Percentiles rank a stretch among this genome's conserved stretches.
Conservation (phyloP, 805 yeast genomes). For the Clavispora vitiphila region DNA sequence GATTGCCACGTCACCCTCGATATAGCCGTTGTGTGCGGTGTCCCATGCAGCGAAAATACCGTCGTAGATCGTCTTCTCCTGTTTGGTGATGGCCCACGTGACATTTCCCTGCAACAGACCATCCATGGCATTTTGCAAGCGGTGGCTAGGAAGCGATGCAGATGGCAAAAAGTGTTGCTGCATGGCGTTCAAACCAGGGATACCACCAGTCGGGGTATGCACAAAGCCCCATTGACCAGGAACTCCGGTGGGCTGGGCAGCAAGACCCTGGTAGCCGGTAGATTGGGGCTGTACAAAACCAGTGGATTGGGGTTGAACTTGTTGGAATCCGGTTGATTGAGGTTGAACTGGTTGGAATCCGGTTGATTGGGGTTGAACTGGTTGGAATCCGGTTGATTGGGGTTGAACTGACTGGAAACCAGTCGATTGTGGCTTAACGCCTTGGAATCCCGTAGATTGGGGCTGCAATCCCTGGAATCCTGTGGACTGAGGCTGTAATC, state of each 20-base stretch:
- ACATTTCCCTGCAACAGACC: slow-evolving; percentile 47
- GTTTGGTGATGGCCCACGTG: slow-evolving; percentile 79
- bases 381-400: slow-evolving; percentile 10
- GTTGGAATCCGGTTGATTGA: slow-evolving; percentile 24
- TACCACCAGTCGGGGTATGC: slow-evolving; percentile 61
- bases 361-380: slow-evolving; percentile 22
- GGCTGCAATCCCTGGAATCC: neutral
- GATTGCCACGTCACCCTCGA: slow-evolving; percentile 80
- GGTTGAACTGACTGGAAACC: slow-evolving; percentile 10
- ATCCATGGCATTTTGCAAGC: slow-evolving; percentile 40
- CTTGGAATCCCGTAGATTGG: slow-evolving; percentile 1
- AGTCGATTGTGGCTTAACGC: slow-evolving; percentile 5
- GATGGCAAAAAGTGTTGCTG: slow-evolving; percentile 63
- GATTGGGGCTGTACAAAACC: slow-evolving; percentile 19
- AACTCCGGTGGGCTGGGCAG: slow-evolving; percentile 55
- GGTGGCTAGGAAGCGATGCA: slow-evolving; percentile 30
- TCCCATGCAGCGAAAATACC: slow-evolving; percentile 90
- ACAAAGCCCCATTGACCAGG: slow-evolving; percentile 84
- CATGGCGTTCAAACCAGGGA: slow-evolving; percentile 67
- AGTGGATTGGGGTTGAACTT: slow-evolving; percentile 38
- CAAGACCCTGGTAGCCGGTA: slow-evolving; percentile 20
- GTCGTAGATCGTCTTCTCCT: slow-evolving; percentile 82
- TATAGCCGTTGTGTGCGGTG: slow-evolving; percentile 54
- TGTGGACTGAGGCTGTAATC: slow-evolving; percentile 14
- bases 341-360: slow-evolving; percentile 21